A percentile compares a stretch with the other conserved stretches of the same genome.
Conservation (phyloP, 78 protist genomes). For the Blattamonas nauphoetae region DNA sequence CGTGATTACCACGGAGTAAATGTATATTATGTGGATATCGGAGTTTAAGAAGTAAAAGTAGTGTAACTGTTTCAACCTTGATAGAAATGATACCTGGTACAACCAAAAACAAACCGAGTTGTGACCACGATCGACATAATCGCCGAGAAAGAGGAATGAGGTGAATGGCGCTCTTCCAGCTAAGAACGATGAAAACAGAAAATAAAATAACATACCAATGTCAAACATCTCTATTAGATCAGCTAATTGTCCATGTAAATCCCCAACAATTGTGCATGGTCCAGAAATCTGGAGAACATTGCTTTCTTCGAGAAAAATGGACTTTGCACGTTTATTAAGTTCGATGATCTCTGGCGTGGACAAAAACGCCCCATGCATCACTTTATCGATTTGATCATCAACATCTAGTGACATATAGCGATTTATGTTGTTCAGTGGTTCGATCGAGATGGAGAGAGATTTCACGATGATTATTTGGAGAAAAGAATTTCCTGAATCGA, state of each 20-base stretch:
- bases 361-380: too few relatives aligned
- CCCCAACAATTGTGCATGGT: neutral
- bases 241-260: constrained; percentile 17
- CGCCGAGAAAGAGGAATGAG: constrained; percentile 11
- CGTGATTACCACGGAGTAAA: constrained; percentile 27
- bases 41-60: neutral
- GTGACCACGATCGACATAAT: constrained; percentile 23
- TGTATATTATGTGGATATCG: neutral
- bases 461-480: too few relatives aligned
- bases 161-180: constrained; percentile 3
- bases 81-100: neutral
- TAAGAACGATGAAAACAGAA: neutral
- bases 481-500: too few relatives aligned
- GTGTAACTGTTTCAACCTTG: neutral
- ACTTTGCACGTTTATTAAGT: neutral
- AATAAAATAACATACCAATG: neutral
- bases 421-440: too few relatives aligned
- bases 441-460: too few relatives aligned
- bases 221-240: constrained; percentile 7
- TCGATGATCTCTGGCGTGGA: too few relatives aligned
- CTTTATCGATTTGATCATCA: too few relatives aligned
- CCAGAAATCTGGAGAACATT: neutral
- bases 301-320: neutral
- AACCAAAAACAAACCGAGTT: neutral
- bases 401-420: too few relatives aligned